Evolutionary conservation across 352 stramenopile species (phyloP).

Genomic region (Phytophthora sojae): DNA sequence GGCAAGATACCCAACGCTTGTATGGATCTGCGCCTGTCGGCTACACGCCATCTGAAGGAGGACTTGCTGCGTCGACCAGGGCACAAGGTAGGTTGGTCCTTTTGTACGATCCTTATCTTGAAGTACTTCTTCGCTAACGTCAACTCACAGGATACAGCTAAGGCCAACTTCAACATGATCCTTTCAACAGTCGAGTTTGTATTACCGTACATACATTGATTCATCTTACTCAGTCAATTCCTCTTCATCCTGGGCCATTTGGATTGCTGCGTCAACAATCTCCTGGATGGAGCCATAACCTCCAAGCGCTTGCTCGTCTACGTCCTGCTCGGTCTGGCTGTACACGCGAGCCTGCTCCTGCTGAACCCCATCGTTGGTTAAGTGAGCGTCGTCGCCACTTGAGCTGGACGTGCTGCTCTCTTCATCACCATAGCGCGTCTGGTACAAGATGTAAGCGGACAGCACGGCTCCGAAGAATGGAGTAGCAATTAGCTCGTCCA

Average conservation of each 20-base stretch:
- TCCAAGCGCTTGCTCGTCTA: slow-evolving; percentile 37
- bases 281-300: slow-evolving; percentile 50
- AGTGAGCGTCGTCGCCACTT: slow-evolving; percentile 30
- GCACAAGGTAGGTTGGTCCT: neutral
- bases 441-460: slow-evolving; percentile 65
- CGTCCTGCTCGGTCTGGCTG: slow-evolving; percentile 6
- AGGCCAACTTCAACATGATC: slow-evolving; percentile 13
- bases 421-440: slow-evolving; percentile 35
- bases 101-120: too few species aligned
- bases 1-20: slow-evolving; percentile 17
- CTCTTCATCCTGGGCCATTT: slow-evolving; percentile 72
- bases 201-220: slow-evolving; percentile 28
- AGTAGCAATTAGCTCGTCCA: slow-evolving; percentile 67
- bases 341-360: slow-evolving; percentile 21
- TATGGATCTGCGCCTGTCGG: slow-evolving; percentile 6
- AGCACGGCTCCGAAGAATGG: slow-evolving; percentile 74
- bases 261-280: slow-evolving; percentile 66
- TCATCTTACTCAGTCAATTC: slow-evolving; percentile 43
- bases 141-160: slow-evolving; percentile 1
- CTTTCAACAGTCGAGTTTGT: slow-evolving; percentile 19
- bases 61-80: slow-evolving; percentile 6
- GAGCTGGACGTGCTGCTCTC: slow-evolving; percentile 35
- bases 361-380: slow-evolving; percentile 12
- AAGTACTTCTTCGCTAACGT: too few species aligned
- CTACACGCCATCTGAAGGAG: slow-evolving; percentile 5